phyloP scores from a whole-genome alignment of 441 rosid species.

The Adansonia gregorii region DNA sequence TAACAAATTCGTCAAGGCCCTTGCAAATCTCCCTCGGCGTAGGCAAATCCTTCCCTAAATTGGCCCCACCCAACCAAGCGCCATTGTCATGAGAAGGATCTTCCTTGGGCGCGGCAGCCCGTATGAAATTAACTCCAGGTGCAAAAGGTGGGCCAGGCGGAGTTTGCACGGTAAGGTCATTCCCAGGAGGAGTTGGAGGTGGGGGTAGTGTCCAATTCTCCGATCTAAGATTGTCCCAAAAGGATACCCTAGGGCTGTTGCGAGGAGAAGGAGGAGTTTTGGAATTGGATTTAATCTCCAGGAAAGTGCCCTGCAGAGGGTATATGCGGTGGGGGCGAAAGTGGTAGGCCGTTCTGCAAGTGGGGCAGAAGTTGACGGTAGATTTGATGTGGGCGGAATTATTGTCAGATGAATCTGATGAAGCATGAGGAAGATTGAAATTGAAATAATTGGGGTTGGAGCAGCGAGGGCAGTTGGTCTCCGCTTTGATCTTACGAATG shows the following conservation, averaged over 20 bases:
- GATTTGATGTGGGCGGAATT: conserved; percentile 25
- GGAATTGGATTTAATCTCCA: conserved; percentile 56
- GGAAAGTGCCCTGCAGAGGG: conserved; percentile 85
- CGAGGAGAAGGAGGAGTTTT: conserved; percentile 22
- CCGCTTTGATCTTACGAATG: conserved; percentile 74
- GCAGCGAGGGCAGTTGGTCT: conserved; percentile 88
- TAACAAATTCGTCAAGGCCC: conserved; percentile 86
- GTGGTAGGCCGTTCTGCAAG: conserved; percentile 83
- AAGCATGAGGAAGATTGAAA: conserved; percentile 35
- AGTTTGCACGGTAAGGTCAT: conserved; percentile 61
- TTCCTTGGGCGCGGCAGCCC: conserved; percentile 48
- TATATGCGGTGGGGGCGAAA: conserved; percentile 44
- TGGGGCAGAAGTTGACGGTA: conserved; percentile 81
- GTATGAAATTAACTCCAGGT: conserved; percentile 56
- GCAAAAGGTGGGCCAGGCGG: conserved; percentile 81
- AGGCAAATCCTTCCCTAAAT: conserved; percentile 84
- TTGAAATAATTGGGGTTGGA: conserved; percentile 50
- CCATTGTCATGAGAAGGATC: conserved; percentile 36
- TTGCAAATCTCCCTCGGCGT: conserved; percentile 89
- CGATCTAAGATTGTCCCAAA: conserved; percentile 73
- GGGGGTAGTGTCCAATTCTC: conserved; percentile 64
- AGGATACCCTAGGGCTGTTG: conserved; percentile 53
- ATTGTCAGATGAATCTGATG: neutral
- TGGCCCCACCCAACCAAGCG: conserved; percentile 81
- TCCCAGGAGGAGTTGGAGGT: conserved; percentile 37